Percentiles rank a stretch among this genome's conserved stretches.
Conservation (phyloP, 345 rosid genomes). For the Citrus unshiu region DNA sequence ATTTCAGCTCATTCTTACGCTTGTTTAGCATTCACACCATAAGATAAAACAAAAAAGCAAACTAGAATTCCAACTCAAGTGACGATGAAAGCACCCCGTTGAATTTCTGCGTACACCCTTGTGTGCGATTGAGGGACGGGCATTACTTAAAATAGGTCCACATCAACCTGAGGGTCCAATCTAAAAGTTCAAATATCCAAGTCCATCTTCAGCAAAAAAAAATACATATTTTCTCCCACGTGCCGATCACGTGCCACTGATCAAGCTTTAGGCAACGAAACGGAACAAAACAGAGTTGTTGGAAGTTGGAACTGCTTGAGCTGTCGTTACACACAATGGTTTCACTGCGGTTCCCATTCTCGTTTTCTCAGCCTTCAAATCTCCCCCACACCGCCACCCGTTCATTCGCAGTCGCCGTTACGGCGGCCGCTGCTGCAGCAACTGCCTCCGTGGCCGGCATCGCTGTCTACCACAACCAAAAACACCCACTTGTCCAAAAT, state of each 20-base stretch:
- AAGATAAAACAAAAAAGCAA: fast-evolving
- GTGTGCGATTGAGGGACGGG: fast-evolving
- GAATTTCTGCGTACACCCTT: too few species aligned
- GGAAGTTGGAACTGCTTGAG: too few species aligned
- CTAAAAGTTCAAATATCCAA: neutral
- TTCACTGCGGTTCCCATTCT: constrained; percentile 80
- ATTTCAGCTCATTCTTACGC: fast-evolving
- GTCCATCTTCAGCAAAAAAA: neutral
- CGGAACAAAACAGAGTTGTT: neutral
- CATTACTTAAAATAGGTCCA: too few species aligned
- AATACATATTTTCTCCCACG: neutral
- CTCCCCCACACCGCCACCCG: constrained; percentile 14
- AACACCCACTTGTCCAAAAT: constrained; percentile 28
- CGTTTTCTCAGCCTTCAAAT: constrained; percentile 61
- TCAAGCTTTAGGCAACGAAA: neutral
- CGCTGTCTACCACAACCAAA: constrained; percentile 30
- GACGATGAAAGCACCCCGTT: too few species aligned
- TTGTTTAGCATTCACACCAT: too few species aligned
- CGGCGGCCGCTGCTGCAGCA: constrained; percentile 34
- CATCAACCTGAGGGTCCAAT: too few species aligned
- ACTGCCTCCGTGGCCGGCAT: constrained; percentile 44
- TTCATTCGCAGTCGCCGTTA: constrained; percentile 28
- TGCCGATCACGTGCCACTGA: neutral
- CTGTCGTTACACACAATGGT: constrained; percentile 31
- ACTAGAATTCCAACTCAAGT: too few species aligned